A percentile compares a stretch with the other conserved stretches of the same genome.
These are phyloP conservation scores for Cladosporium sp. DNA, from an alignment of 2,329 filamentous ascomycete species.

Conservation along the genomic window DNA sequence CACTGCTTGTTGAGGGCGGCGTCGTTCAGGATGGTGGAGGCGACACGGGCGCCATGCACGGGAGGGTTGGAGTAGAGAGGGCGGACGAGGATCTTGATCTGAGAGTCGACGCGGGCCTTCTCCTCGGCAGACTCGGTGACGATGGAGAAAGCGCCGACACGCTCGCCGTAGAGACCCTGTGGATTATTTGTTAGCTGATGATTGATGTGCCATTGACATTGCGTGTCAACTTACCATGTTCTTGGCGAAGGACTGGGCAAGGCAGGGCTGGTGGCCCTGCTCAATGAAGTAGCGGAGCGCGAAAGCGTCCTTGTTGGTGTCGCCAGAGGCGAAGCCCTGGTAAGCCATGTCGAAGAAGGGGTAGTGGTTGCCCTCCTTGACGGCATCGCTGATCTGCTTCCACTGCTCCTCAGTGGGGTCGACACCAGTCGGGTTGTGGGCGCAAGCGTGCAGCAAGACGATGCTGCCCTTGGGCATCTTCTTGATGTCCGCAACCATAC, in stretches of 20 bases:
- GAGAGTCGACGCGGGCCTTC: constrained; percentile 93
- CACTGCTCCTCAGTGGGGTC: constrained; percentile 91
- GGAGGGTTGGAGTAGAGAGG: constrained; percentile 98
- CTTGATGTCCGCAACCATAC: constrained; percentile 87
- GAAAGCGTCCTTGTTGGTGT: constrained; percentile 90
- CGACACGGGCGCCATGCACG: constrained; percentile 92
- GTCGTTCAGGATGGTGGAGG: constrained; percentile 86
- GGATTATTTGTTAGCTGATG: constrained; percentile 18
- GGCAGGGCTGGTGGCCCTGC: constrained; percentile 81
- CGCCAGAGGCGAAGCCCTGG: constrained; percentile 92
- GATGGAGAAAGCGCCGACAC: constrained; percentile 93
- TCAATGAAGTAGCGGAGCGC: constrained; percentile 90
- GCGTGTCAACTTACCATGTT: constrained; percentile 70
- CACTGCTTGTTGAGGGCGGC: constrained; percentile 84
- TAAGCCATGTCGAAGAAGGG: constrained; percentile 99
- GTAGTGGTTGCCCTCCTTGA: constrained; percentile 84
- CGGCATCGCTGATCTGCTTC: constrained; percentile 79
- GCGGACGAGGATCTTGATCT: constrained; percentile 97
- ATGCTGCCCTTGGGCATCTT: constrained; percentile 80
- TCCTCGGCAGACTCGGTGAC: constrained; percentile 81
- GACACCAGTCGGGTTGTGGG: constrained; percentile 96
- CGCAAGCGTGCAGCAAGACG: constrained; percentile 93
- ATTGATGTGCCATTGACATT: not conserved
- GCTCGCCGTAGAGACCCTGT: constrained; percentile 97
- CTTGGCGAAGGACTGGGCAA: constrained; percentile 96